Evolutionary conservation across 192 early-diverging fungal genomes (phyloP).

Genomic region (Umbelopsis sp.): DNA sequence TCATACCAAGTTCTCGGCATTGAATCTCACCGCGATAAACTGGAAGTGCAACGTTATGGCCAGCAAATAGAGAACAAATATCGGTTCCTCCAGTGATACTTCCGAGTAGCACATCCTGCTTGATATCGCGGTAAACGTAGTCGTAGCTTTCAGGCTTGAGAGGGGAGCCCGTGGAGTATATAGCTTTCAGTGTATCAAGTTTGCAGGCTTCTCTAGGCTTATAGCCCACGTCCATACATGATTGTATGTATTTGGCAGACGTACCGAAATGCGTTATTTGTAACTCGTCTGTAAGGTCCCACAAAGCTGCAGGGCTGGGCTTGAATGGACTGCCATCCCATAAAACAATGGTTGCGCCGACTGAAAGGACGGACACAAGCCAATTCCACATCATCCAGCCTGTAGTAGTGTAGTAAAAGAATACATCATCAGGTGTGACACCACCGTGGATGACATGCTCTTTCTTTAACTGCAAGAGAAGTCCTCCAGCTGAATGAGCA

Average conservation of each 20-base stretch:
- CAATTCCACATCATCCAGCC: slow-evolving; percentile 99
- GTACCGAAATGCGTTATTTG: slow-evolving; percentile 88
- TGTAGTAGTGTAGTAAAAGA: slow-evolving; percentile 90
- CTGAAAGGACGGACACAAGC: slow-evolving; percentile 80
- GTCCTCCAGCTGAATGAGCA: slow-evolving; percentile 90
- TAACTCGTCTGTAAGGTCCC: slow-evolving; percentile 77
- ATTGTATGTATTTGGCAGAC: slow-evolving; percentile 95
- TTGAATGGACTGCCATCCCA: slow-evolving; percentile 97
- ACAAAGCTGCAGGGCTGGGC: slow-evolving; percentile 73
- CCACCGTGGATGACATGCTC: slow-evolving; percentile 91
- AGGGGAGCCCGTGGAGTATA: slow-evolving; percentile 95
- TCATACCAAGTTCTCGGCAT: slow-evolving; percentile 91
- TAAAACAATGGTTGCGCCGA: slow-evolving; percentile 78
- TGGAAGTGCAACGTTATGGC: slow-evolving; percentile 85
- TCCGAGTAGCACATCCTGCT: slow-evolving; percentile 83
- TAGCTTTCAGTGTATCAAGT: slow-evolving; percentile 66
- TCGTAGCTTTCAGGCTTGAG: slow-evolving; percentile 92
- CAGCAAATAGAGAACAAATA: slow-evolving; percentile 94
- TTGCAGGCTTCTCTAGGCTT: slow-evolving; percentile 62
- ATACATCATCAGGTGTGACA: slow-evolving; percentile 71
- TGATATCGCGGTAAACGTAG: slow-evolving; percentile 87
- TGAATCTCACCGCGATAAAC: slow-evolving; percentile 96
- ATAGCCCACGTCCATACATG: slow-evolving; percentile 59
- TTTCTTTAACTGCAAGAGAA: slow-evolving; percentile 91
- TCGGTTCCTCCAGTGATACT: slow-evolving; percentile 98